phyloP scores from a whole-genome alignment of 2,329 filamentous ascomycete genomes.

The Penicillium palitans region DNA sequence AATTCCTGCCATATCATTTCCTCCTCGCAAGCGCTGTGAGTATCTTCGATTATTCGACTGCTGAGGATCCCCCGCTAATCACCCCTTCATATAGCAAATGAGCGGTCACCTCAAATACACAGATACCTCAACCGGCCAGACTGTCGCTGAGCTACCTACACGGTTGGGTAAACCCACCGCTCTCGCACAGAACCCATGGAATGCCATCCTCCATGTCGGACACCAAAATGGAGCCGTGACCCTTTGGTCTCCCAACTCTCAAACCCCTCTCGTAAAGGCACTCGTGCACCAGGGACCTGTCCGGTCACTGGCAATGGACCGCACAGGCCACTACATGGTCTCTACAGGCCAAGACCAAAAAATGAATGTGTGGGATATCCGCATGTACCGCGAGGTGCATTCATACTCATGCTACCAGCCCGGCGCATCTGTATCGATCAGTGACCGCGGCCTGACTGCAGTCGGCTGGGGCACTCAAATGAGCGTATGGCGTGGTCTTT shows the following conservation, averaged over 20 bases:
- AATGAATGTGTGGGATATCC: slow-evolving; percentile 95
- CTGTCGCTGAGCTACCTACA: slow-evolving; percentile 82
- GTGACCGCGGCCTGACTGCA: slow-evolving; percentile 81
- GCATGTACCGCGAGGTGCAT: slow-evolving; percentile 90
- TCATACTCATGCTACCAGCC: slow-evolving; percentile 83
- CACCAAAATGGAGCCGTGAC: slow-evolving; percentile 95
- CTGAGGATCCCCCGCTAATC: background rate
- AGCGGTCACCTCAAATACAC: slow-evolving; percentile 89
- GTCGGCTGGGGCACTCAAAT: slow-evolving; percentile 89
- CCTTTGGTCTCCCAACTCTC: slow-evolving; percentile 90
- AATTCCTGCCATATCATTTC: slow-evolving; percentile 96
- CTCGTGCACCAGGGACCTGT: slow-evolving; percentile 88
- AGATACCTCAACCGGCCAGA: slow-evolving; percentile 88
- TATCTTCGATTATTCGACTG: slow-evolving; percentile 20
- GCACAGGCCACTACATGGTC: slow-evolving; percentile 93
- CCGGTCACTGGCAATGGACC: slow-evolving; percentile 77
- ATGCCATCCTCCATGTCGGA: slow-evolving; percentile 86
- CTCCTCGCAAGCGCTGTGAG: slow-evolving; percentile 80
- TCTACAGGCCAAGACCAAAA: slow-evolving; percentile 84
- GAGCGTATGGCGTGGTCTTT: slow-evolving; percentile 88
- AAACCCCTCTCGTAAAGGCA: slow-evolving; percentile 84
- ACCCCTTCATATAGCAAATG: slow-evolving; percentile 56
- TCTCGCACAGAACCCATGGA: slow-evolving; percentile 84
- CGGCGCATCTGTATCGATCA: slow-evolving; percentile 80
- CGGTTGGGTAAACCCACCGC: slow-evolving; percentile 80